phyloP scores from a whole-genome alignment of 345 rosid species.

The Linum trigynum region DNA sequence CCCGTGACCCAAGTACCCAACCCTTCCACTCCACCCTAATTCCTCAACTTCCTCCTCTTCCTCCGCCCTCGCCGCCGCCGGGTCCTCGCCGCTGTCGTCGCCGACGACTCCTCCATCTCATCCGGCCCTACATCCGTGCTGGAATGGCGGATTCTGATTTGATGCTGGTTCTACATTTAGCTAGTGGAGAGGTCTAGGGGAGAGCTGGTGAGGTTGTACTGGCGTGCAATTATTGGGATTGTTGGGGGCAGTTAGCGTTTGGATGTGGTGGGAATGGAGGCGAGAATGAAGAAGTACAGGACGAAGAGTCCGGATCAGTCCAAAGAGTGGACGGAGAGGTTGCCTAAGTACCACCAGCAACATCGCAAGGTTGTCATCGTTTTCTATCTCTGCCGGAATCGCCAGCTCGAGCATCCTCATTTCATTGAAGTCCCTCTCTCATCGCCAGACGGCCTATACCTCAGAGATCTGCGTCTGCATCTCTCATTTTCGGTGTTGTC shows the following conservation, averaged over 20 bases:
- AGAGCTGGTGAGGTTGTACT: no score
- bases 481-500: not conserved
- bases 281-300: slow-evolving; percentile 65
- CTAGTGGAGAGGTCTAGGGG: no score
- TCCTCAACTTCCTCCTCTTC: no score
- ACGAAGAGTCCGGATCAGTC: slow-evolving; percentile 90
- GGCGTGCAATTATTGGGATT: no score
- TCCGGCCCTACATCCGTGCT: not conserved
- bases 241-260: slow-evolving; percentile 17
- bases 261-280: slow-evolving; percentile 36
- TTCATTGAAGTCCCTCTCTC: slow-evolving; percentile 80
- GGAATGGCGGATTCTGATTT: not conserved
- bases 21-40: no score
- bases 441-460: slow-evolving; percentile 63
- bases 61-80: no score
- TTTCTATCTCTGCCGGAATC: slow-evolving; percentile 79
- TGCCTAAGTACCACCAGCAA: slow-evolving; percentile 61
- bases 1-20: no score
- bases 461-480: slow-evolving; percentile 42
- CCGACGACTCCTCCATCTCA: no score
- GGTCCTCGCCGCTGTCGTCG: no score
- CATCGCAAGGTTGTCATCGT: slow-evolving; percentile 66
- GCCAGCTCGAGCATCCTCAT: slow-evolving; percentile 98
- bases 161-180: no score
- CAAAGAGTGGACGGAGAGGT: slow-evolving; percentile 90